These are phyloP conservation scores for Russula sp. DNA, from an alignment of 768 basidiomycete species.

Conservation along the genomic window DNA sequence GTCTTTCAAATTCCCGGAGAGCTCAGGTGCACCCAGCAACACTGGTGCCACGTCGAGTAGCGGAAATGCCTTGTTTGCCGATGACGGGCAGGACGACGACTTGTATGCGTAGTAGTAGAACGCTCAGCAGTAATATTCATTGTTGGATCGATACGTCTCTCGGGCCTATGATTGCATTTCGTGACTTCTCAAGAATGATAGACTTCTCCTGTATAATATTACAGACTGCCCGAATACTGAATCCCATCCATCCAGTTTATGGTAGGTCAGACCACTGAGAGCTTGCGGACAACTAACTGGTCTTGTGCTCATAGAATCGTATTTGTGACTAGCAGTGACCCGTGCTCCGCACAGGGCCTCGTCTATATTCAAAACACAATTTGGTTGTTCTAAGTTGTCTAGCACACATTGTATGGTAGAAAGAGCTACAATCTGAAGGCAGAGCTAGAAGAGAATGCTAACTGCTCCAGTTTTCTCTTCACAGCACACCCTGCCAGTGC, in stretches of 20 bases:
- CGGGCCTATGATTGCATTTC: conserved; percentile 6
- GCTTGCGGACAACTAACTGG: neutral
- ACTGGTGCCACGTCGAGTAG: conserved; percentile 31
- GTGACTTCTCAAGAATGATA: conserved; percentile 11
- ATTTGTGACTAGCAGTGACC: too few relatives aligned
- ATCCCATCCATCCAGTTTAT: neutral
- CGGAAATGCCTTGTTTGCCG: conserved; percentile 73
- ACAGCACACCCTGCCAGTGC: too few relatives aligned
- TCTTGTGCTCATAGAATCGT: too few relatives aligned
- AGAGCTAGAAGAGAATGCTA: too few relatives aligned
- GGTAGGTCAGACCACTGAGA: neutral
- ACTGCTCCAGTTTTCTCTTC: too few relatives aligned
- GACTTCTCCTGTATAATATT: conserved; percentile 17
- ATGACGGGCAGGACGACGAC: conserved; percentile 86
- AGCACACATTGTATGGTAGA: too few relatives aligned
- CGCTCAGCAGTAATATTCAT: neutral
- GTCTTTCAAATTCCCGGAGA: conserved; percentile 97
- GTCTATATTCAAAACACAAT: too few relatives aligned
- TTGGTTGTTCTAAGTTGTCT: too few relatives aligned
- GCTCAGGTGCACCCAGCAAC: conserved; percentile 26
- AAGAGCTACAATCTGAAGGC: too few relatives aligned
- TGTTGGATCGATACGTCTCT: conserved; percentile 9
- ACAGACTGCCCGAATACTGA: neutral
- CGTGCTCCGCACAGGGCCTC: too few relatives aligned
- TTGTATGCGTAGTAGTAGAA: conserved; percentile 66